Conservation (phyloP, 495 filamentous ascomycete species). For the Aspergillus bertholletiae region DNA sequence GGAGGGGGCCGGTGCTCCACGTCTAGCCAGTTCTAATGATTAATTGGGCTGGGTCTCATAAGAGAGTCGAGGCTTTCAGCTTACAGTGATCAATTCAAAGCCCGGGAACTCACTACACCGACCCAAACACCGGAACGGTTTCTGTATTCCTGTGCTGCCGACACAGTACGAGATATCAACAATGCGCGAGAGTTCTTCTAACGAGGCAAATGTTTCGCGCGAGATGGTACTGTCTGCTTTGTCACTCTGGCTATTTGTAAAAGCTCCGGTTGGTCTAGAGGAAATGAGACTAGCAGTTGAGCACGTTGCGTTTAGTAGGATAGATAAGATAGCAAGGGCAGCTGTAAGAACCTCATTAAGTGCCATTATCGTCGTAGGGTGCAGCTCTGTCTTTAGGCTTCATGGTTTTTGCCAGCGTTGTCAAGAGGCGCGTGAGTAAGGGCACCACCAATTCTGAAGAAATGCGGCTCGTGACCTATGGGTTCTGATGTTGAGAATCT, state of each 20-base stretch:
- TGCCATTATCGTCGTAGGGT: not conserved
- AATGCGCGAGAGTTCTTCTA: conserved; percentile 81
- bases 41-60: not conserved
- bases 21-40: conserved; percentile 42
- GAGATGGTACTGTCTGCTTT: conserved; percentile 43
- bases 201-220: conserved; percentile 64
- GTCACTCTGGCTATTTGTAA: not conserved
- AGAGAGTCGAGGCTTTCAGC: conserved; percentile 1
- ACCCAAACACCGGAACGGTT: conserved; percentile 80
- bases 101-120: conserved; percentile 76
- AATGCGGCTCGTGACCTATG: not conserved
- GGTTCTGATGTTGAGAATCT: not conserved
- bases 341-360: not conserved
- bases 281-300: not conserved
- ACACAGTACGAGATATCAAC: conserved; percentile 97
- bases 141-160: conserved; percentile 72
- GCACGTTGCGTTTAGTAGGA: not conserved
- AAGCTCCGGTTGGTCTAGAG: not conserved
- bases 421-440: not conserved
- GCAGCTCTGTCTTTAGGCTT: not conserved
- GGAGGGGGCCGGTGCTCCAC: conserved; percentile 83
- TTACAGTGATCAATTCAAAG: conserved; percentile 69
- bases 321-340: not conserved
- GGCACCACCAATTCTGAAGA: not conserved
- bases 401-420: not conserved